Conservation (phyloP, 305 asterid species). For the Petunia hybrid region DNA sequence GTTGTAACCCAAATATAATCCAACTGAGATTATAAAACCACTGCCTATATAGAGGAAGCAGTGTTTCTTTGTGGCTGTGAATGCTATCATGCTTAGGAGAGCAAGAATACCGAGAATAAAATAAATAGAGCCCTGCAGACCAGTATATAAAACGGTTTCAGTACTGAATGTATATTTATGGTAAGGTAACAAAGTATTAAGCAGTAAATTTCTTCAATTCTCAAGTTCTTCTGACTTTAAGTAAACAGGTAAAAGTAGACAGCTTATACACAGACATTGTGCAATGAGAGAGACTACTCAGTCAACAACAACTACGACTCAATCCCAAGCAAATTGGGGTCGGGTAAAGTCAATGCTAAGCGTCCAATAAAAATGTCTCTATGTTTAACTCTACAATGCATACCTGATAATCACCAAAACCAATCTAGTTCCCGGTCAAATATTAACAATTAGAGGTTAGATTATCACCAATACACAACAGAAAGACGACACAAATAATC, state of each 20-base stretch:
- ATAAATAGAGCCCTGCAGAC: conserved; percentile 73
- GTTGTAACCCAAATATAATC: conserved; percentile 69
- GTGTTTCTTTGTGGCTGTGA: conserved; percentile 55
- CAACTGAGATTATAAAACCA: conserved; percentile 57
- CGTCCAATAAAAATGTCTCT: background rate
- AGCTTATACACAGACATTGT: conserved; percentile 4
- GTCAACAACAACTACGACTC: too few relatives aligned
- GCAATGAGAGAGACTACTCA: too few relatives aligned
- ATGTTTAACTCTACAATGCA: background rate
- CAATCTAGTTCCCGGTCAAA: background rate
- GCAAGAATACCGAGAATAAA: conserved; percentile 54
- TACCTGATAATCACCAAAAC: background rate
- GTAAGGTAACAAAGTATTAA: background rate
- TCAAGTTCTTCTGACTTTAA: background rate
- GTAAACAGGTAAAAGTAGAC: background rate
- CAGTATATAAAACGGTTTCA: conserved; percentile 29
- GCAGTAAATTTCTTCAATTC: background rate
- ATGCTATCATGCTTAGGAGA: conserved; percentile 62
- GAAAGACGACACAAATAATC: background rate
- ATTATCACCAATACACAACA: background rate
- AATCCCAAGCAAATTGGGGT: too few relatives aligned
- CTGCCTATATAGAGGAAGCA: conserved; percentile 71
- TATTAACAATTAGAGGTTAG: conserved; percentile 18
- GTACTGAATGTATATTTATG: background rate
- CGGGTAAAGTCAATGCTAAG: too few relatives aligned